Base-by-base conservation (phyloP, 208 protist genomes). In the Trypanosoma cruzi region DNA sequence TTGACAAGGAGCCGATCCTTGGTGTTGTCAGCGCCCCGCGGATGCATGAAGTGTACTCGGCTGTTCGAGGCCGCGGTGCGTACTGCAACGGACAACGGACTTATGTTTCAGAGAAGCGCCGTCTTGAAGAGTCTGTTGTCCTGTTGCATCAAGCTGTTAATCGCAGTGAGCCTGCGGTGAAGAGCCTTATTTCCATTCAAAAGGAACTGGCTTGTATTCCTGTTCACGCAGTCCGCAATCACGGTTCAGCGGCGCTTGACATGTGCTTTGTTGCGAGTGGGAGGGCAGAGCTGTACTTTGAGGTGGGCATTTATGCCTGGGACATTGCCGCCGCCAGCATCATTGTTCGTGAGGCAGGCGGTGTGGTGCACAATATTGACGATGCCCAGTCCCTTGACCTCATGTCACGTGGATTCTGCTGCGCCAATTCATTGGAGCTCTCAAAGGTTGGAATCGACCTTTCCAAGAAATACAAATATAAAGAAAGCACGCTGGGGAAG, bases 201-300 rank as follows among this genome's bases (percentile, higher is more conserved):
- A 71, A 70, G 31, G 82, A 86, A 50, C 77, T 97, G 16, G 66
- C 68, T 1, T 71, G 78, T 44, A 26, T 86, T 13, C 89, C 88
- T 4, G 88, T 95, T 24, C 90, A 94, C 31, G 79, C 76, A 4
- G 18, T 95, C n/a, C 84, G 93, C n/a, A 84, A 61, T 64, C 71
- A 90, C 50, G 92, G 88, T 4, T 76, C 86, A 8, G 73, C 80
- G 8, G 92, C 89, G 29, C 73, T 97, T 42, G 84, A 94, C 44
- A 95, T 97, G 89, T 97, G 92, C 67, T 85, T 87, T 42, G 87
- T 97, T 13, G 93, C 90, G 0, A 76, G 75, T 6, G 93, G 93
- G 4, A 73, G 81, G 31, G 86, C 81, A 14, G 90, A 95, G 31
- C 59, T 89, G 32, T 96, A 87, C 63, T 84, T 91, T 49, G 85